Percentiles rank a stretch among this genome's conserved stretches.
phyloP scores from a whole-genome alignment of 169 alveolate species.

The Neospora caninum region DNA sequence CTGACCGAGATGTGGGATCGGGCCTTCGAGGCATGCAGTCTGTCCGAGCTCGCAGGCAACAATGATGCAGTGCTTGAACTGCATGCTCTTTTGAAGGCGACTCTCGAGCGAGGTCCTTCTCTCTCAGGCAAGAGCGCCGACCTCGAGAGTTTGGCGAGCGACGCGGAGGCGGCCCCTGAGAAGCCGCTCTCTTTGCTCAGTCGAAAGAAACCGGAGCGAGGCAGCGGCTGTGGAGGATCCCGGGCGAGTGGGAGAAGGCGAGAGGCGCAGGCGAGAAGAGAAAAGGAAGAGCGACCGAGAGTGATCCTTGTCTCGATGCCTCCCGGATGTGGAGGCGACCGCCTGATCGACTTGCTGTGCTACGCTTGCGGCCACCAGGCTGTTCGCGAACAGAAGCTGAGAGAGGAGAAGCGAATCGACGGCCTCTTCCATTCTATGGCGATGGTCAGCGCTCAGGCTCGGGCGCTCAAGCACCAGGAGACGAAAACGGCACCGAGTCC shows the following conservation, averaged over 20 bases:
- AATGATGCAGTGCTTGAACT: background rate
- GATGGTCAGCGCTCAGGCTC: constrained; percentile 6
- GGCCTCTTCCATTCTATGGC: constrained; percentile 46
- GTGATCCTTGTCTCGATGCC: constrained; percentile 36
- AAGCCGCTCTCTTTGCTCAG: background rate
- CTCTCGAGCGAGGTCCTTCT: background rate
- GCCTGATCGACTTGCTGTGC: constrained; percentile 34
- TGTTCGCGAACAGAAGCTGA: constrained; percentile 26
- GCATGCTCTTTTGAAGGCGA: background rate
- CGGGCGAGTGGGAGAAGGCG: background rate
- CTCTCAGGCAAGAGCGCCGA: background rate
- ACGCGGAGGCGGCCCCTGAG: background rate
- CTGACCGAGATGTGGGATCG: constrained; percentile 10
- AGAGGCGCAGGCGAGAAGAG: background rate
- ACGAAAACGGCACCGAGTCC: background rate
- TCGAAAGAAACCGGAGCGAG: background rate
- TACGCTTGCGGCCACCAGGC: constrained; percentile 49
- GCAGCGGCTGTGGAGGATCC: background rate
- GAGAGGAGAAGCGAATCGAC: constrained; percentile 57
- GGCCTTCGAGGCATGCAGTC: constrained; percentile 3
- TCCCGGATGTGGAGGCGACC: constrained; percentile 29
- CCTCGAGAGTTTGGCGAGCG: background rate
- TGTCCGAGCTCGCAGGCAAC: constrained; percentile 25
- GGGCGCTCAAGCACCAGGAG: background rate
- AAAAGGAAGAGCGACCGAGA: background rate